Base-by-base conservation (phyloP, 1,139 yeast species). In the Debaryomycetaceae sp. region DNA sequence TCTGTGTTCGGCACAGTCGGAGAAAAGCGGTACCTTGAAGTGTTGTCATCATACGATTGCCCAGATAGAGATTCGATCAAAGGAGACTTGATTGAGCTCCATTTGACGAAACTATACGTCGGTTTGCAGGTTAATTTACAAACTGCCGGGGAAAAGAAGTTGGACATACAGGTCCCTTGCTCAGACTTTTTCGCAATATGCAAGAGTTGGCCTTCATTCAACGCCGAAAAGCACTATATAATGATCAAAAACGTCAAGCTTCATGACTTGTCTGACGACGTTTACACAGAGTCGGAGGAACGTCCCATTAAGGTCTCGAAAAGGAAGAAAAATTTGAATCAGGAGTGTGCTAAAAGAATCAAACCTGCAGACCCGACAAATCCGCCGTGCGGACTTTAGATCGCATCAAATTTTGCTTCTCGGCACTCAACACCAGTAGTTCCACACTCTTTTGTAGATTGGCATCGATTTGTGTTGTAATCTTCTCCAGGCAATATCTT, bases 141-240 rank as follows among this genome's bases (percentile, higher is more conserved):
- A 23, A 53, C 48, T 21, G 67, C 46, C 33, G 70, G 66, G 10
- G 73, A 62, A 21, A 77, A 73, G 45, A 78, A 77, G 43, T 65
- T 90, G 37, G 96, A 90, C 48, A 80, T 90, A 30, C 95, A 85
- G 43, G 70, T 78, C 41, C 96, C 97, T 7, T 87, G 97, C 47
- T 70, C 85, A 13, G 98, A 90, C 37, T 90, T 87, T 49, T 83
- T 68, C 53, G 76, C 68, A 30, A 57, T 85, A 13, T 83, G 96
- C 51, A 77, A 83, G 40, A 66, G 73, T 24, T 83, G 90, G 76
- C 62, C 66, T 11, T 62, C 64, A 23, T 90, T 70, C 44, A 71
- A 78, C 39, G 77, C 70, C 32, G 69, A 71, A 25, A 53, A 65
- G n/a, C 66, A 77, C 48, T 67, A 70, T 19, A 58, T 79, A 35